phyloP scores from a whole-genome alignment of 768 basidiomycete genomes.

The Lactarius hengduanensis region DNA sequence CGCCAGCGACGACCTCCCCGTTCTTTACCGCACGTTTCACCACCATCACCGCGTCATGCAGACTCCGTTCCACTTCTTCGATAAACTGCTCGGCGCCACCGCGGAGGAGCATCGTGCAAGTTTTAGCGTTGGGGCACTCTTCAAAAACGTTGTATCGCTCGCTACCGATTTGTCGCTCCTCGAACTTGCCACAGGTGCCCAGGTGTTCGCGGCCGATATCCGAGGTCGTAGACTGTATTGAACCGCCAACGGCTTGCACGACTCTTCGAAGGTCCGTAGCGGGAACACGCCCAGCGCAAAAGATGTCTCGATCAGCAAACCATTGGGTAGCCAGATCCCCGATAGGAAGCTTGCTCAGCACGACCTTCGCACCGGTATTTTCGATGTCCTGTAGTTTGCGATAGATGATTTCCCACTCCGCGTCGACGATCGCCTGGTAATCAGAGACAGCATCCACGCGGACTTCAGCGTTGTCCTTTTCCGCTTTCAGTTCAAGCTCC shows the following conservation, averaged over 20 bases:
- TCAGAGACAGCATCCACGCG: slow-evolving; percentile 95
- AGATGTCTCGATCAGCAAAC: slow-evolving; percentile 98
- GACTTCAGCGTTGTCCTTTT: slow-evolving; percentile 99
- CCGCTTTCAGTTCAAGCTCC: slow-evolving; percentile 97
- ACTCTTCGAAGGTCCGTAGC: slow-evolving; percentile 90
- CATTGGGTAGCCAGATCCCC: slow-evolving; percentile 98
- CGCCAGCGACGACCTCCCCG: slow-evolving; percentile 95
- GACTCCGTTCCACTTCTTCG: slow-evolving; percentile 93
- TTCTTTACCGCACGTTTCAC: slow-evolving; percentile 96
- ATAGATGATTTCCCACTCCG: slow-evolving; percentile 99
- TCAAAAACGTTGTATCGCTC: slow-evolving; percentile 96
- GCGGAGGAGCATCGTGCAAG: slow-evolving; percentile 89
- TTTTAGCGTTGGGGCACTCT: slow-evolving; percentile 90
- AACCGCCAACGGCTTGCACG: slow-evolving; percentile 93
- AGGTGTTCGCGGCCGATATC: slow-evolving; percentile 90
- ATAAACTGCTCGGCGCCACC: slow-evolving; percentile 99
- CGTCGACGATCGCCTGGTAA: slow-evolving; percentile 99
- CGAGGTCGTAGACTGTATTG: slow-evolving; percentile 92
- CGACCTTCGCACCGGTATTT: slow-evolving; percentile 94
- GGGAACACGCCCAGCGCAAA: slow-evolving; percentile 95
- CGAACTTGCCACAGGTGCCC: slow-evolving; percentile 89
- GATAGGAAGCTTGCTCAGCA: slow-evolving; percentile 96
- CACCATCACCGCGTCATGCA: slow-evolving; percentile 99
- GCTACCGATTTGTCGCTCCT: slow-evolving; percentile 94
- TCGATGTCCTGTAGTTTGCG: slow-evolving; percentile 95